Evolutionary conservation across 208 protist species (phyloP), one percentile per base, ranked within the genome.

Genomic region (Vickermania spadyakhi): DNA sequence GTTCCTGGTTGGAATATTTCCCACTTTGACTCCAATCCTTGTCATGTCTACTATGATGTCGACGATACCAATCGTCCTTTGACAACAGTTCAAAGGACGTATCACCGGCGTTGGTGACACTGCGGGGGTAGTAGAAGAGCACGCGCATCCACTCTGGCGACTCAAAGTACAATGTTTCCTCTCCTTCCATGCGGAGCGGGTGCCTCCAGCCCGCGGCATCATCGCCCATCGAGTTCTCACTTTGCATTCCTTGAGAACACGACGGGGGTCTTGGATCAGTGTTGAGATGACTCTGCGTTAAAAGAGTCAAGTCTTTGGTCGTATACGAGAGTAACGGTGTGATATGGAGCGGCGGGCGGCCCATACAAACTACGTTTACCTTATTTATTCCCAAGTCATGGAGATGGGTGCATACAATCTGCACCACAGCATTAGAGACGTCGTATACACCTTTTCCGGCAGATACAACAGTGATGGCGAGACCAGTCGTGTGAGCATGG

Each of bases 391-490:
- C 87, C 53, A 89, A 65, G 56, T 86, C 82, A 50, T 89, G 77
- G 45, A 94, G 59, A 25, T 77, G 76, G 11, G 74, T 76, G 41
- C 76, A 85, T 30, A 71, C 79, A 31, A 82, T 62, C 64, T 94
- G 83, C 51, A 81, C 67, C 7, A 89, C 58, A 49, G 73, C 78
- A 71, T 88, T 90, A 14, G 70, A 73, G 7, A 75, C 75, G 21
- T 77, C 74, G 66, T 90, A 92, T 25, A 93, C 56, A 7, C 80
- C 85, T 49, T 92, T 91, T 53, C 88, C 88, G 27, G 84, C 84
- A 22, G 83, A 82, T 18, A 95, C 73, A 29, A 93, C 63, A 14
- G 81, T 93, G 45, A 95, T 64, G 36, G 36, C 36, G 7, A 45
- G 36, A 45, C 36, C 36, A 7, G 36, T n/a, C 13, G 77, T 70